Evolutionary conservation across 208 protist genomes (phyloP).

Genomic region (Leishmania gerbilli): DNA sequence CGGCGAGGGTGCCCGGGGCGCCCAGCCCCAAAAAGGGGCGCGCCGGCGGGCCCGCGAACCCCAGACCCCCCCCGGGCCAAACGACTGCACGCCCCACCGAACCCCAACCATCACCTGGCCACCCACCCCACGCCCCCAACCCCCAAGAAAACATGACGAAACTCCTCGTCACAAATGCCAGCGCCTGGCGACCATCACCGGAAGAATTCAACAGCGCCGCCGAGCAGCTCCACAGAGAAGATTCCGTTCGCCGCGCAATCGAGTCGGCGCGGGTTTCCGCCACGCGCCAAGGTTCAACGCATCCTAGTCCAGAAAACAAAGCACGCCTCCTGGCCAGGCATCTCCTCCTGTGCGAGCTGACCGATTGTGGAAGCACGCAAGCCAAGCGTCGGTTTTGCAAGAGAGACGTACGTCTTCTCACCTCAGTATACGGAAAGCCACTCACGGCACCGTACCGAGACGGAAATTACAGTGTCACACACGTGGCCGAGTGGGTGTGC

Average conservation of each 20-base stretch:
- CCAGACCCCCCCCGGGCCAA: neutral
- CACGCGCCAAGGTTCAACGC: neutral
- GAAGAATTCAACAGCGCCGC: neutral
- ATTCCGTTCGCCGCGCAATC: constrained; percentile 16
- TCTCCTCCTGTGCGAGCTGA: constrained; percentile 8
- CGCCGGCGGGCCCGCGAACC: too few species aligned
- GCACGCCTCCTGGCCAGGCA: constrained; percentile 23
- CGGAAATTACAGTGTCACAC: constrained; percentile 31
- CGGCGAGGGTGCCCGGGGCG: too few species aligned
- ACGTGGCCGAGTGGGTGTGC: constrained; percentile 28
- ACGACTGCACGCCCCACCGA: neutral
- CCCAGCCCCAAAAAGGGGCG: too few species aligned
- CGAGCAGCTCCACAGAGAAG: constrained; percentile 2
- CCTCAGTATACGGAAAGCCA: constrained; percentile 15
- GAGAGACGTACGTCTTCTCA: constrained; percentile 1
- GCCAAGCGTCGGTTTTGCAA: neutral
- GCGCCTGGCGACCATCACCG: constrained; percentile 6
- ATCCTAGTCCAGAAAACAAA: neutral
- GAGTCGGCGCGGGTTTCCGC: neutral
- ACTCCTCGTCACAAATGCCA: constrained; percentile 5
- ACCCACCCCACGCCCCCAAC: neutral
- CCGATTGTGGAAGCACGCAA: neutral
- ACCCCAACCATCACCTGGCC: neutral
- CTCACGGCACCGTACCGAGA: neutral
- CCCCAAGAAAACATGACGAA: neutral